Evolutionary conservation across 148 eudicot genomes (phyloP), one percentile per base, ranked within the genome.

Genomic region (Silene latifolia): DNA sequence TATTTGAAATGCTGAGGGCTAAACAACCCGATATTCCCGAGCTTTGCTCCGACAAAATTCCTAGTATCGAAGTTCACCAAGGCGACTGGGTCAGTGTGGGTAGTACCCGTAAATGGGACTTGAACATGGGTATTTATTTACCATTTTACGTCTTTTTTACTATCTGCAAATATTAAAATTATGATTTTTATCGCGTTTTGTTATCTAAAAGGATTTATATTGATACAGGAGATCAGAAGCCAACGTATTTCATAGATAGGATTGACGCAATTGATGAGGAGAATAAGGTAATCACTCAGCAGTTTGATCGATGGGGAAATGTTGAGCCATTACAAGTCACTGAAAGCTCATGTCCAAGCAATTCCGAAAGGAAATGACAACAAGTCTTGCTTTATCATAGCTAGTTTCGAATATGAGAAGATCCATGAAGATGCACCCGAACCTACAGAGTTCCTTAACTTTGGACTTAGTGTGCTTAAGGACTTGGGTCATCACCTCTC

Each of bases 61-160:
- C 58, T 39, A 15, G 5, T 69, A 53, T 72, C 39, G 57, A 78
- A 66, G 66, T 65, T 1, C 65, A 56, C 20, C 76, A 78, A 32
- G 58, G 56, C 24, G 66, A 78, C 24, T 72, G 59, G 65, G 13
- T 56, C 8, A 65, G 46, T 65, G 78, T 78, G 3, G 80, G 80
- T 23, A 78, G 63, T 67, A 78, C 80, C 15, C 65, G 72, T 17
- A 72, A 23, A 53, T 78, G 76, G 80, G 71, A 67, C 56, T 67
- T 48, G 17, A 48, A 12, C 54, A 48, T 48, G 4, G 54, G 54
- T 48, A 48, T 12, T 53, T 71, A 48, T 14, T 12, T 54, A 53
- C 58, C 2, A 5, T 24, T 12, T 4, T 21, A 23, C 51, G 15
- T 2, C 23, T 53, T 21, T 21, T 47, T 20, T 46, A 4, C 4